Evolutionary conservation across 1,139 yeast genomes (phyloP).

Genomic region (Nakaseomyces delphensis): DNA sequence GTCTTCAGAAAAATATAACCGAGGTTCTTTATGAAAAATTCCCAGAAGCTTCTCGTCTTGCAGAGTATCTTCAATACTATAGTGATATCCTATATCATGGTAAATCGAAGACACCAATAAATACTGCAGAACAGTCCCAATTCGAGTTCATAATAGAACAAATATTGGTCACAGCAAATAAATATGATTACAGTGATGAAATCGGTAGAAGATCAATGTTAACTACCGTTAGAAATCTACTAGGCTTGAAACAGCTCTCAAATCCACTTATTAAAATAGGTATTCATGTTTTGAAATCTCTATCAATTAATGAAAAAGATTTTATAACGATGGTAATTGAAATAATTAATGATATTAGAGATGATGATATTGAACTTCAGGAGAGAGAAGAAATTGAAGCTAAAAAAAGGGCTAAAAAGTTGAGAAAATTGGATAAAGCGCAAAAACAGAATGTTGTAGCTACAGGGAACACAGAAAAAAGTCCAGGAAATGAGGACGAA

Average conservation of each 20-base stretch:
- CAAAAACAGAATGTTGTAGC: background rate
- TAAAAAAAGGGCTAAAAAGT: slow-evolving; percentile 6
- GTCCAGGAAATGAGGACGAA: slow-evolving; percentile 21
- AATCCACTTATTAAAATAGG: slow-evolving; percentile 50
- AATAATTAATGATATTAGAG: slow-evolving; percentile 75
- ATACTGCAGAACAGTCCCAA: slow-evolving; percentile 40
- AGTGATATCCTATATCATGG: slow-evolving; percentile 42
- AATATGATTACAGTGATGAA: slow-evolving; percentile 84
- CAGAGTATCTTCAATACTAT: slow-evolving; percentile 34
- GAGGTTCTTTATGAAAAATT: slow-evolving; percentile 62
- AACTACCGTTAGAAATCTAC: slow-evolving; percentile 55
- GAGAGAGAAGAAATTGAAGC: slow-evolving; percentile 18
- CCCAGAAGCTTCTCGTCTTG: slow-evolving; percentile 74
- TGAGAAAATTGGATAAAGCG: background rate
- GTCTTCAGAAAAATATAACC: slow-evolving; percentile 43
- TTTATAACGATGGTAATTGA: slow-evolving; percentile 81
- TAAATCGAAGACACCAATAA: slow-evolving; percentile 13
- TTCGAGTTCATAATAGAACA: slow-evolving; percentile 72
- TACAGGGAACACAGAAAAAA: slow-evolving; percentile 13
- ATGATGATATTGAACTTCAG: slow-evolving; percentile 44
- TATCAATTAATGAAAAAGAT: slow-evolving; percentile 75
- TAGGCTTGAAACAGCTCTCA: slow-evolving; percentile 41
- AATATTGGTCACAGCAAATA: slow-evolving; percentile 54
- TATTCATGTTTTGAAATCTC: slow-evolving; percentile 55
- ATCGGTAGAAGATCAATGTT: slow-evolving; percentile 80